Base-by-base conservation (phyloP, 768 basidiomycete genomes). In the Russula griseocarnosa region DNA sequence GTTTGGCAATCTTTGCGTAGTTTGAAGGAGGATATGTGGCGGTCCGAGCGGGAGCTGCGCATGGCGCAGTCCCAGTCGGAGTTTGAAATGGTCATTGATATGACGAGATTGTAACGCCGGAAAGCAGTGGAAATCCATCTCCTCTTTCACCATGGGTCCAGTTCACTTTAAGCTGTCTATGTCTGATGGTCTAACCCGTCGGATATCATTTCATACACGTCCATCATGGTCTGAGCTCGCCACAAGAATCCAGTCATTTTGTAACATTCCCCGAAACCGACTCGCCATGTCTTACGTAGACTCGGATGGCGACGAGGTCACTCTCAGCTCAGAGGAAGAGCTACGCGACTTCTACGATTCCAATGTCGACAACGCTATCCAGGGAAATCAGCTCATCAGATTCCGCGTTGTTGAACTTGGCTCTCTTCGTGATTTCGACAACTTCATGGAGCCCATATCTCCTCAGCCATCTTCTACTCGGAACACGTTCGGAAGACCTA, bases 211-310 rank as follows among this genome's bases (percentile, higher is more conserved):
- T 68, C 63, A 74, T 6, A 69, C 70, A 1, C 70, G 62, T 24
- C 90, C 90, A 7, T 72, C 77, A 10, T 90, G 90, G 88, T 38
- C 66, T 10, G 70, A 74, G 20, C 82, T 92, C 54, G 81, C 86
- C 14, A 68, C 76, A 42, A 86, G 79, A 69, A 82, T 90, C 62
- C 78, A 81, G 52, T 28, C 74, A 78, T 61, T 92, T 72, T 83
- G 77, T 73, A 71, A 71, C 51, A 85, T 92, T 46, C 82, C 87
- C 3, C 60, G 74, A 59, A 81, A 82, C 62, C 79, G 80, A 57
- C 76, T 91, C 57, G 88, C 79, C 3, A 85, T 89, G 38, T 84
- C 86, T 36, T 92, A 93, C 73, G 64, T 86, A 55, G 91, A 93
- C 73, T 71, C 72, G 36, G 90, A 92, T 70, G 81, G 82, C 44